Evolutionary conservation across 2,329 filamentous ascomycete genomes (phyloP).

Genomic region (Fusarium fracticaudum): DNA sequence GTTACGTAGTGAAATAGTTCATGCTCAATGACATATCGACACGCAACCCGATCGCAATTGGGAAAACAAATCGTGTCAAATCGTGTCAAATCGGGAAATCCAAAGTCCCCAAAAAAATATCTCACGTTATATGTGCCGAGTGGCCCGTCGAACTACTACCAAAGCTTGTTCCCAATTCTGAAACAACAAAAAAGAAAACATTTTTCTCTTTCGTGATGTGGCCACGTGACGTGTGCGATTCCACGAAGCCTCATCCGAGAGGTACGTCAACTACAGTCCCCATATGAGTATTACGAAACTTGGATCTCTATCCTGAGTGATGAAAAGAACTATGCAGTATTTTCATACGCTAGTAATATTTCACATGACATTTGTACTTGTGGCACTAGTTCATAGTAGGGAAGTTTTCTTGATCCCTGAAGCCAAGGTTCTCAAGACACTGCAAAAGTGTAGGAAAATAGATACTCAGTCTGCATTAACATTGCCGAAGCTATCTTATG

Average conservation of each 20-base stretch:
- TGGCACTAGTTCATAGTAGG: too few species aligned
- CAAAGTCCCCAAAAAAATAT: neutral
- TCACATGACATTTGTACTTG: too few species aligned
- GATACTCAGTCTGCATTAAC: too few species aligned
- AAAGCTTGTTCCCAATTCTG: conserved; percentile 26
- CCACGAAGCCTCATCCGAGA: neutral
- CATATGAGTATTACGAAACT: neutral
- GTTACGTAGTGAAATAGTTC: conserved; percentile 6
- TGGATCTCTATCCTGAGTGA: neutral
- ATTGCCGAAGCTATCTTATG: too few species aligned
- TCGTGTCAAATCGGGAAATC: conserved; percentile 29
- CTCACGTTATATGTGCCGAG: neutral
- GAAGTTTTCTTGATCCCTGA: too few species aligned
- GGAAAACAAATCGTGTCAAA: conserved; percentile 13
- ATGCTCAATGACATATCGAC: conserved; percentile 28
- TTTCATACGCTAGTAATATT: too few species aligned
- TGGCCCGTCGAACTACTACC: conserved; percentile 12
- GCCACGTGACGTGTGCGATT: neutral
- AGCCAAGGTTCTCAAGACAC: too few species aligned
- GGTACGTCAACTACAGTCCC: neutral
- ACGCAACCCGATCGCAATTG: conserved; percentile 28
- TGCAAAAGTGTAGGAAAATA: too few species aligned
- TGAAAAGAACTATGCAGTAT: neutral
- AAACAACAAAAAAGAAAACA: conserved; percentile 12
- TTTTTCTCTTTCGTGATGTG: neutral